Evolutionary conservation across 306 rosid species (phyloP).

Genomic region (Fragaria nilgerrensis): DNA sequence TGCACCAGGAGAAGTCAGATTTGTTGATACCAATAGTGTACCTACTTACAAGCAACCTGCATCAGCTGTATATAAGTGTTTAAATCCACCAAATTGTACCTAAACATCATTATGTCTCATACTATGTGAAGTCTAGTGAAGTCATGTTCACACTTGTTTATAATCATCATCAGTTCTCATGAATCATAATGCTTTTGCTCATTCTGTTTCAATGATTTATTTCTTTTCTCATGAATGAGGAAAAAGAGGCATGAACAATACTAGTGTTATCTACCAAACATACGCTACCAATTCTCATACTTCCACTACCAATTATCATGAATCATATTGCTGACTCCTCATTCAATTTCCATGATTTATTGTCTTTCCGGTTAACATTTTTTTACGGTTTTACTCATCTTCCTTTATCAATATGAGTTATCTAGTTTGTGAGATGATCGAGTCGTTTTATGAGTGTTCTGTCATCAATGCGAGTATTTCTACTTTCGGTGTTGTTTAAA

Average conservation of each 20-base stretch:
- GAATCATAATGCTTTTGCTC: neutral
- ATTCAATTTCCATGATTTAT: neutral
- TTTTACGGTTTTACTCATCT: no score
- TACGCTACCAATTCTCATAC: neutral
- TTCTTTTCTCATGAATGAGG: neutral
- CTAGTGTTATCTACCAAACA: neutral
- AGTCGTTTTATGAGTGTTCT: neutral
- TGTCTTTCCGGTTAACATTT: no score
- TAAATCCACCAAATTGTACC: constrained; percentile 75
- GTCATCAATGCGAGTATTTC: no score
- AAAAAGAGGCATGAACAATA: neutral
- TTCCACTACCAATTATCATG: no score
- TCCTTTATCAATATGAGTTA: neutral
- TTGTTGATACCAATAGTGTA: constrained; percentile 67
- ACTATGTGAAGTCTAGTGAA: neutral
- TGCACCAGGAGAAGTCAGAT: constrained; percentile 88
- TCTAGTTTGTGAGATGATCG: neutral
- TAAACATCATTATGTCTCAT: constrained; percentile 16
- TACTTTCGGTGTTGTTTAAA: no score
- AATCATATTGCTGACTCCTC: neutral
- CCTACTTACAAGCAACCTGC: constrained; percentile 85
- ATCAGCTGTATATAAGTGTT: constrained; percentile 82
- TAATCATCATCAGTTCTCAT: neutral
- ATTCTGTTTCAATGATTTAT: neutral
- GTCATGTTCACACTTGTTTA: neutral